phyloP scores from a whole-genome alignment of 202 grass and related monocot genomes.

The Schoenoplectus triqueter region DNA sequence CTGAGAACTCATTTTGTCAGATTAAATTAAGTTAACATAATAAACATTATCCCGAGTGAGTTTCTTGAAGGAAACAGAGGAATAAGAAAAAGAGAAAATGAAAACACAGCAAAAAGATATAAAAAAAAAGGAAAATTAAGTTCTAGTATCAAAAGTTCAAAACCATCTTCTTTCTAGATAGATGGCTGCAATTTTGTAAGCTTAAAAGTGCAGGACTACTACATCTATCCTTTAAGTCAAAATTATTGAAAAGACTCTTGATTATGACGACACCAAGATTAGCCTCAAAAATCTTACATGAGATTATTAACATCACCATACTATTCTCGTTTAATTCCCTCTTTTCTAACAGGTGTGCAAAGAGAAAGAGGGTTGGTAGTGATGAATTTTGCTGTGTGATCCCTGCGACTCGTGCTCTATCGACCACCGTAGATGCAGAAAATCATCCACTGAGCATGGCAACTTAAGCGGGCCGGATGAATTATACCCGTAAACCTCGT shows the following conservation, averaged over 20 bases:
- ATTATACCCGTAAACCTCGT: conserved; percentile 79
- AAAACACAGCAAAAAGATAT: background rate
- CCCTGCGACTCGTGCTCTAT: conserved; percentile 57
- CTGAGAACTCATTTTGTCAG: background rate
- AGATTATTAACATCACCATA: background rate
- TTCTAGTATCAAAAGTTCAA: conserved; percentile 15
- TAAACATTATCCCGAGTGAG: background rate
- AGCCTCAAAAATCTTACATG: conserved; percentile 15
- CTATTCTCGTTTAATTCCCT: background rate
- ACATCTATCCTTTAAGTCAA: conserved; percentile 32
- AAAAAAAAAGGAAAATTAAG: background rate
- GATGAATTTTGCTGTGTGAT: conserved; percentile 28
- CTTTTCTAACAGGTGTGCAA: conserved; percentile 29
- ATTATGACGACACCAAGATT: conserved; percentile 18
- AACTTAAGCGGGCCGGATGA: conserved; percentile 67
- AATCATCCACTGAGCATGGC: conserved; percentile 91
- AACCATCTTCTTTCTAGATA: conserved; percentile 36
- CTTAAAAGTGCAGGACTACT: background rate
- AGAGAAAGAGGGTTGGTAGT: conserved; percentile 38
- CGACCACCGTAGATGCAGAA: conserved; percentile 70
- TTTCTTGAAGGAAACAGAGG: background rate
- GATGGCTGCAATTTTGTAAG: conserved; percentile 37
- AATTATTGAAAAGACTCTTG: conserved; percentile 28
- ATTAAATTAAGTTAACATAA: background rate
- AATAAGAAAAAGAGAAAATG: conserved; percentile 1